Evolutionary conservation across 495 filamentous ascomycete species (phyloP), one percentile per base, ranked within the genome.

Genomic region (Penicillium angulare): DNA sequence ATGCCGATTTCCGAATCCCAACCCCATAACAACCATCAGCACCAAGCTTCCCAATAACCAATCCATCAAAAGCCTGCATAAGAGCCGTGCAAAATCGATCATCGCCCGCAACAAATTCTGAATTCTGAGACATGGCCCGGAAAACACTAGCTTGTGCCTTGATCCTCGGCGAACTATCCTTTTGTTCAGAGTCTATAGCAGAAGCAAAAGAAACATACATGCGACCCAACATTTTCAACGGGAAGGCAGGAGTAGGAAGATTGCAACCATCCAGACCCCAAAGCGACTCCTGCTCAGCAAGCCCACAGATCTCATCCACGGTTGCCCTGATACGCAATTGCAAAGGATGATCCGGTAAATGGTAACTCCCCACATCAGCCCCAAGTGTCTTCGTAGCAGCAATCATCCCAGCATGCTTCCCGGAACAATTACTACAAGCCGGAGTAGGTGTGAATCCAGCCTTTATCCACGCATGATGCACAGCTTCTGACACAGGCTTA

Each of bases 181-280:
- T 20, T 1, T 44, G 47, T 3, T 23, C 17, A 1, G n/a, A 6
- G 36, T 62, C 57, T 2, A 46, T 47, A 2, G 64, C 61, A 2
- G 50, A 50, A 7, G 70, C 68, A 47, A 73, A 51, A 1, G 12
- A 24, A 10, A 60, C 65, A 53, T 64, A 71, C 36, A 72, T 59
- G 12, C 48, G 40, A 3, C 44, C 63, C 22, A 71, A 21, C 12
- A 36, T 44, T 22, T 56, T 38, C 35, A 73, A 46, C 0, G 61
- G 47, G 17, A 71, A 56, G 3, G 65, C 72, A 0, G 67, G 72
- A 20, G 67, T 60, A 2, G 72, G 70, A 2, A 73, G 41, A 52
- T 72, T 71, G 43, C 72, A 72, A 5, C 72, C 67, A 48, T 75
- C 70, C 24, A 71, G 45, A 0, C 59, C 64, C 72, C 70, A 75